Evolutionary conservation across 495 filamentous ascomycete species (phyloP).

Genomic region (Thermochaetoides thermophila): DNA sequence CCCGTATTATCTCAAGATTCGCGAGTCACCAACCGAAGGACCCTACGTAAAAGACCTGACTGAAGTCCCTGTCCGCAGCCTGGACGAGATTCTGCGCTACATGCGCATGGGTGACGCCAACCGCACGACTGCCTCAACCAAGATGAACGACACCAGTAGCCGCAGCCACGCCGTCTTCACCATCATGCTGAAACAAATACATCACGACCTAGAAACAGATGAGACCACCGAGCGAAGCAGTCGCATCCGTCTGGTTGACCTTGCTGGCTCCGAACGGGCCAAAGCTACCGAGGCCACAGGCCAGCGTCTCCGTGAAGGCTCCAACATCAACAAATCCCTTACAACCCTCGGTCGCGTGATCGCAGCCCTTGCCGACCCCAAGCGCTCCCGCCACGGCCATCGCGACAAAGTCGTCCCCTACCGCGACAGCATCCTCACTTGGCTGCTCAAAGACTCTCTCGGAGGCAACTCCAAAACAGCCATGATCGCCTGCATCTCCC

Average conservation of each 20-base stretch:
- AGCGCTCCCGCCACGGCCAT: slow-evolving; percentile 23
- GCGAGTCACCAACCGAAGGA: slow-evolving; percentile 86
- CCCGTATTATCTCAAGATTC: slow-evolving; percentile 90
- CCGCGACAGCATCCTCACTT: slow-evolving; percentile 93
- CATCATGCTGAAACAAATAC: slow-evolving; percentile 90
- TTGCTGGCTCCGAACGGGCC: slow-evolving; percentile 88
- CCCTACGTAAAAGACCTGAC: slow-evolving; percentile 97
- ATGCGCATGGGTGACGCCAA: slow-evolving; percentile 84
- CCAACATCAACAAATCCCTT: slow-evolving; percentile 96
- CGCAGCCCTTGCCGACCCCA: slow-evolving; percentile 83
- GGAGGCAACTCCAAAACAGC: slow-evolving; percentile 95
- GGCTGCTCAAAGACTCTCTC: slow-evolving; percentile 87
- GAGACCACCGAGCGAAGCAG: slow-evolving; percentile 89
- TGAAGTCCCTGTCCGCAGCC: slow-evolving; percentile 74
- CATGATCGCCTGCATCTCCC: slow-evolving; percentile 96
- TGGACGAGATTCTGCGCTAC: slow-evolving; percentile 67
- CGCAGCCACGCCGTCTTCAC: slow-evolving; percentile 96
- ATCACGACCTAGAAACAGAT: slow-evolving; percentile 81
- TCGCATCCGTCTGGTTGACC: slow-evolving; percentile 87
- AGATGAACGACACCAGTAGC: slow-evolving; percentile 97
- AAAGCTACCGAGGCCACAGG: slow-evolving; percentile 94
- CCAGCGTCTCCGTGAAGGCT: slow-evolving; percentile 76
- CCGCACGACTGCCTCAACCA: slow-evolving; percentile 87
- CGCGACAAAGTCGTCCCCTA: slow-evolving; percentile 68
- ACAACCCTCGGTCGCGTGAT: slow-evolving; percentile 94